A percentile compares a stretch with the other conserved stretches of the same genome.
These are phyloP conservation scores for Sarocladium oryzae DNA, from an alignment of 2,329 filamentous ascomycete genomes.

Conservation along the genomic window DNA sequence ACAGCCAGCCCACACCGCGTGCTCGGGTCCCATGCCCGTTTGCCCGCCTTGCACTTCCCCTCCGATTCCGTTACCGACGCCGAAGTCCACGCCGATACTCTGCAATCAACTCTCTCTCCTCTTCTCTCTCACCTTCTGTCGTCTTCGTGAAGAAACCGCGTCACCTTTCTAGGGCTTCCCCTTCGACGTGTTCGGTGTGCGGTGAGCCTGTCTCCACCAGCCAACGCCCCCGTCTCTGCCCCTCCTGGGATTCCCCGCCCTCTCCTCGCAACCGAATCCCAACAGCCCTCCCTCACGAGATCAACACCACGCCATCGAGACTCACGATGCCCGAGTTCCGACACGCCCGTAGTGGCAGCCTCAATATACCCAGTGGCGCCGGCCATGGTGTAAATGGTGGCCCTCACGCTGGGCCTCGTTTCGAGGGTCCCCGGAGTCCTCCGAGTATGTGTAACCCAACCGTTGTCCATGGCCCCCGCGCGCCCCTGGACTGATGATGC, in stretches of 20 bases:
- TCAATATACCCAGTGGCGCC: slow-evolving; percentile 40
- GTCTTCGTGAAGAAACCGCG: too few species aligned
- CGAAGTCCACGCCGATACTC: background rate
- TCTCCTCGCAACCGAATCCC: too few species aligned
- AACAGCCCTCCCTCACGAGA: background rate
- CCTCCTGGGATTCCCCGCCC: background rate
- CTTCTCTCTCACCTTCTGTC: background rate
- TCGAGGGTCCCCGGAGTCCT: slow-evolving; percentile 56
- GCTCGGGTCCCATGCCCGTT: slow-evolving; percentile 6
- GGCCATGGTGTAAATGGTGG: slow-evolving; percentile 18
- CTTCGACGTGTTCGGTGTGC: slow-evolving; percentile 1
- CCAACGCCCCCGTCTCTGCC: background rate
- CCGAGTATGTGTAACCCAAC: slow-evolving; percentile 44
- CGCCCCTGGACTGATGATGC: too few species aligned
- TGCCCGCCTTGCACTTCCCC: background rate
- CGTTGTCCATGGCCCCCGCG: slow-evolving; percentile 6
- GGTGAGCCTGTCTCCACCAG: background rate
- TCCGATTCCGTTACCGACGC: background rate
- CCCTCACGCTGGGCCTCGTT: slow-evolving; percentile 32
- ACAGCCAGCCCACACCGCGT: background rate
- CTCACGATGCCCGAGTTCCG: slow-evolving; percentile 44
- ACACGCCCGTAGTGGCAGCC: slow-evolving; percentile 52
- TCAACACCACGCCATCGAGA: background rate
- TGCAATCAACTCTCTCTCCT: background rate
- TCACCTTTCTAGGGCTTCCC: background rate